phyloP scores from a whole-genome alignment of 768 basidiomycete genomes.

The Tricholoma hemisulphureum region DNA sequence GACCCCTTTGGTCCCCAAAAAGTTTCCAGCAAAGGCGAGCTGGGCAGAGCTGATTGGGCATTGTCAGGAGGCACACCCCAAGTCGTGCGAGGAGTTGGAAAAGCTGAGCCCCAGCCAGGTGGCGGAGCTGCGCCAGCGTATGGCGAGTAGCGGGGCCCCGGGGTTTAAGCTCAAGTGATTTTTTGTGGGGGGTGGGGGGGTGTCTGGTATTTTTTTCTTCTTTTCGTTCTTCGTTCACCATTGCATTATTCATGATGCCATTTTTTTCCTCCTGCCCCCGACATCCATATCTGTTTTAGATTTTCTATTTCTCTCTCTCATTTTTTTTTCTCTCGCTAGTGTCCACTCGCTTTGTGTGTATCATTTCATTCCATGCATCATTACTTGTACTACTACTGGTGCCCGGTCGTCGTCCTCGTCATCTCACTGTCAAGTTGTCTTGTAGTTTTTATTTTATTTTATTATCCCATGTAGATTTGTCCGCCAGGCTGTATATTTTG shows the following conservation, averaged over 20 bases:
- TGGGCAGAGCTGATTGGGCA: slow-evolving; percentile 35
- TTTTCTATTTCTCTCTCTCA: neutral
- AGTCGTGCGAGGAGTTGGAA: slow-evolving; percentile 31
- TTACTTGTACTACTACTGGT: too few species aligned
- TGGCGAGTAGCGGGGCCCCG: slow-evolving; percentile 14
- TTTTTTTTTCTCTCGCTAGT: neutral
- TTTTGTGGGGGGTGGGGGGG: too few species aligned
- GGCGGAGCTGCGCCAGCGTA: slow-evolving; percentile 28
- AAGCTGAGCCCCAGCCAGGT: slow-evolving; percentile 31
- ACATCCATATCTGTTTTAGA: neutral
- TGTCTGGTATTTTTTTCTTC: neutral
- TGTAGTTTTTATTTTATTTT: too few species aligned
- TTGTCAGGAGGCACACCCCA: slow-evolving; percentile 28
- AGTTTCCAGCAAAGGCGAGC: slow-evolving; percentile 25
- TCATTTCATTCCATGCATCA: too few species aligned
- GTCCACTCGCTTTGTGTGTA: neutral
- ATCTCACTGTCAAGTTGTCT: too few species aligned
- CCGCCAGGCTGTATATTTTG: too few species aligned
- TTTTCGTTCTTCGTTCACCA: neutral
- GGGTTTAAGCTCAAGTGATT: slow-evolving; percentile 7
- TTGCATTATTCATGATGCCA: too few species aligned
- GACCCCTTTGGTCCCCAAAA: slow-evolving; percentile 3
- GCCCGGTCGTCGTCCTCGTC: too few species aligned
- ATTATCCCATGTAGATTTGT: too few species aligned
- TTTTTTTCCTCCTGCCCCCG: too few species aligned